Conservation (phyloP, 176 grass and related monocot genomes). For the Cenchrus americanus region DNA sequence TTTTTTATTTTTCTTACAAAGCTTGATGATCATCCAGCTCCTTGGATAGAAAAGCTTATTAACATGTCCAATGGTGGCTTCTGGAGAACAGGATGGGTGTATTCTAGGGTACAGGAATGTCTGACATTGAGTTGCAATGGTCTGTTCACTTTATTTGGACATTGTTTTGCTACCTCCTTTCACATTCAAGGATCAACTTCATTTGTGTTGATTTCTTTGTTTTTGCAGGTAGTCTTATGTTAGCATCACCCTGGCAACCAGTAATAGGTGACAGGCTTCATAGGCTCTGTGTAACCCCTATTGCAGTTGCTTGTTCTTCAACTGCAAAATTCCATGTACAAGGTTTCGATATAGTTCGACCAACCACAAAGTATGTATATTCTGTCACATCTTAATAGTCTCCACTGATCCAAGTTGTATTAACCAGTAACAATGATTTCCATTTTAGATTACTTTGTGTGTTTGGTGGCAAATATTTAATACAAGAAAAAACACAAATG, state of each 20-base stretch:
- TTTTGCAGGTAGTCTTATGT: conserved; percentile 64
- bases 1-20: conserved; percentile 41
- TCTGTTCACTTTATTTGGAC: conserved; percentile 44
- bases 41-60: conserved; percentile 72
- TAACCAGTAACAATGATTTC: conserved; percentile 21
- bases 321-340: conserved; percentile 65
- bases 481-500: conserved; percentile 64
- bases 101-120: conserved; percentile 63
- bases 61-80: conserved; percentile 48
- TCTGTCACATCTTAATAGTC: not conserved
- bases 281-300: conserved; percentile 62
- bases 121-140: conserved; percentile 73
- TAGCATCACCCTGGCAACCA: conserved; percentile 60
- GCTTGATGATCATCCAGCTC: conserved; percentile 60
- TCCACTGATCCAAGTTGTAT: not conserved
- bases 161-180: conserved; percentile 3
- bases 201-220: conserved; percentile 30
- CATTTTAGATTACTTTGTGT: conserved; percentile 68
- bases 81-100: conserved; percentile 78
- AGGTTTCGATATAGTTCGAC: conserved; percentile 77
- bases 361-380: conserved; percentile 63
- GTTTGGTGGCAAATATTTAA: conserved; percentile 81
- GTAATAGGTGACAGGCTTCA: conserved; percentile 52
- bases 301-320: conserved; percentile 67
- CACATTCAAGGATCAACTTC: not conserved